Conservation (phyloP, 352 stramenopile species). For the Phytopythium litorale region DNA sequence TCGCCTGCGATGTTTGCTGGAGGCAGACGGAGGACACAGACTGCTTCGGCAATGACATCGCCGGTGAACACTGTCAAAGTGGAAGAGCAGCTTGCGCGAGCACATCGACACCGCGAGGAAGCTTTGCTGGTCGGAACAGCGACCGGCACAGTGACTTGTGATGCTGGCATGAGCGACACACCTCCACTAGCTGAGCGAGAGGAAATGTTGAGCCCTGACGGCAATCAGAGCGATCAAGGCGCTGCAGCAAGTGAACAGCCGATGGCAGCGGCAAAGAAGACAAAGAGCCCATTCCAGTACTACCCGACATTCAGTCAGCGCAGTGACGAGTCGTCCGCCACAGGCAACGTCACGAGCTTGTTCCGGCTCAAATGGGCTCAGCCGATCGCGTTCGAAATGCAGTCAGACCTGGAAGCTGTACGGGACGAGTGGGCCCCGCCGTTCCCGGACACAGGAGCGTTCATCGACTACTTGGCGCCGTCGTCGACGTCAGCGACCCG, state of each 20-base stretch:
- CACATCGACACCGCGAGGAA: constrained; percentile 25
- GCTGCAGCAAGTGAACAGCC: not conserved
- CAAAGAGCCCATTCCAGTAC: constrained; percentile 22
- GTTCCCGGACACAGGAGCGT: constrained; percentile 33
- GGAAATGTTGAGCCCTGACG: too few relatives aligned
- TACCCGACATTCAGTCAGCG: constrained; percentile 25
- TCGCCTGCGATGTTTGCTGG: constrained; percentile 1
- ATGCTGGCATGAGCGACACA: not conserved
- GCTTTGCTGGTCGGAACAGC: not conserved
- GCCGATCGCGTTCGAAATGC: constrained; percentile 40
- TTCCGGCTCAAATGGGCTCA: constrained; percentile 35
- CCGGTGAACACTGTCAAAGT: constrained; percentile 21
- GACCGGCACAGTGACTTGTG: not conserved
- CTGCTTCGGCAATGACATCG: constrained; percentile 13
- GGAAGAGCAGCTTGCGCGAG: constrained; percentile 23
- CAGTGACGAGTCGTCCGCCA: not conserved
- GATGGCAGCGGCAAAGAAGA: not conserved
- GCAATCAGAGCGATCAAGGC: not conserved
- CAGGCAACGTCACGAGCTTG: constrained; percentile 10
- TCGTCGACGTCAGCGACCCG: constrained; percentile 9
- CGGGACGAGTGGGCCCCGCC: constrained; percentile 31
- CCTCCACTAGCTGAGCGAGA: not conserved
- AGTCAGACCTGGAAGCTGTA: constrained; percentile 17
- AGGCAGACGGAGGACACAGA: constrained; percentile 3
- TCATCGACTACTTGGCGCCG: constrained; percentile 30